Base-by-base conservation (phyloP, 257 asterid species). In the Linaria vulgaris region DNA sequence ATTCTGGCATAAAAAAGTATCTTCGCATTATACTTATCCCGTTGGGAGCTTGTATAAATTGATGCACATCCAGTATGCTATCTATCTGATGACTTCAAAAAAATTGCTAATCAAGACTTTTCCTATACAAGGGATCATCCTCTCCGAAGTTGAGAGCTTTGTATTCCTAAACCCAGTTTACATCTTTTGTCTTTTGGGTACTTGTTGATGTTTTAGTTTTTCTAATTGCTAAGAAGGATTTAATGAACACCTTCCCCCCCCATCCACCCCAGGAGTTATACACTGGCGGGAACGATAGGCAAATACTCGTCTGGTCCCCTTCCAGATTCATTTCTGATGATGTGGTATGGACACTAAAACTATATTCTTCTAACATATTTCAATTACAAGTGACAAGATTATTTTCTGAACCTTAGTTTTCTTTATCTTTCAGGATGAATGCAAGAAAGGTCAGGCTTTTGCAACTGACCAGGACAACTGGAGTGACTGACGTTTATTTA, bases 261-360 rank as follows among this genome's bases (percentile, higher is more conserved):
- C n/a, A n/a, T n/a, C n/a, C n/a, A n/a, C n/a, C n/a, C n/a, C 70
- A 91, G 98, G 98, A 88, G 76, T 74, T 91, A 49, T 88, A 84
- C 61, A 86, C 95, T 0, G 96, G 95, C 41, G 86, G 87, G 27
- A 88, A 75, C 71, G 98, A 88, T 67, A 68, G 95, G 69, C 86
- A 88, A 74, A 88, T 91, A 63, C 96, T 91, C 37, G 96, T 84
- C 12, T 91, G 98, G 98, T 84, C 98, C 58, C 96, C 98, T 16
- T 56, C 88, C 65, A 81, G 71, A 47, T 49, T 39, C 31, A 61
- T 64, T 49, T 56, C 77, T 25, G 82, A 52, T 61, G 96, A 88
- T 75, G 65, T 69, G 85, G 98, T 91, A 80, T 4, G 46, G 61
- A 48, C 57, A 56, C 23, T 37, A 46, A 45, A 45, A 37, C 52